A percentile compares a stretch with the other conserved stretches of the same genome.
phyloP scores from a whole-genome alignment of 2,329 filamentous ascomycete species.

The Tolypocladium nubicola region DNA sequence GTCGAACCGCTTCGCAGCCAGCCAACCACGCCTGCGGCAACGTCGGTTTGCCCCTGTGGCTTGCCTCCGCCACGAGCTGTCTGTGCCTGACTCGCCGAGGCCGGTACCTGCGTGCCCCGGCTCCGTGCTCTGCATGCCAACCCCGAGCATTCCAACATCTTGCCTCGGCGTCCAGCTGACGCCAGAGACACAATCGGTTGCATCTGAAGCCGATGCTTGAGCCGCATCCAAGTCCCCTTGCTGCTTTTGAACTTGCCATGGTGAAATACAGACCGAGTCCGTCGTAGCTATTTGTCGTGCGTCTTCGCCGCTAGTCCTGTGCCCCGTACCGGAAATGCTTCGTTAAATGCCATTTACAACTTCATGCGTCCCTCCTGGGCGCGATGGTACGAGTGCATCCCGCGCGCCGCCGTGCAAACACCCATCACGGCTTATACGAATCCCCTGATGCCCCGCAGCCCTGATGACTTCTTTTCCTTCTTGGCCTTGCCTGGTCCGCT shows the following conservation, averaged over 20 bases:
- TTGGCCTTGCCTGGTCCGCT: conserved; percentile 14
- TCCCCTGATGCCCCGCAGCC: conserved; percentile 30
- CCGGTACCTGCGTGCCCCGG: neutral
- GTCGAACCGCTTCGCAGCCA: neutral
- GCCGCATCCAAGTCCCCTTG: no score
- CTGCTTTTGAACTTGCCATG: neutral
- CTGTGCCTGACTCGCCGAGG: neutral
- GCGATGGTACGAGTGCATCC: neutral
- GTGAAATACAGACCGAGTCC: neutral
- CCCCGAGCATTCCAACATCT: no score
- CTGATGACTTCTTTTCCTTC: conserved; percentile 26
- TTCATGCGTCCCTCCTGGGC: neutral
- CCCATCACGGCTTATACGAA: conserved; percentile 16
- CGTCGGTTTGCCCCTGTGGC: neutral
- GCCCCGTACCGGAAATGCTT: neutral
- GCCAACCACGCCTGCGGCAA: neutral
- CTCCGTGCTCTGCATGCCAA: no score
- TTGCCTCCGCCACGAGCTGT: neutral
- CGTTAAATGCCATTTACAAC: neutral
- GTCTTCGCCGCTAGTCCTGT: neutral
- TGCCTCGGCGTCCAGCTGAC: no score
- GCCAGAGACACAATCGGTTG: no score
- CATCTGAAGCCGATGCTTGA: no score
- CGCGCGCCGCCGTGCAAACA: neutral
- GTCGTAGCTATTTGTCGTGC: neutral